These are phyloP conservation scores for Cordyceps javanica DNA, from an alignment of 2,329 filamentous ascomycete genomes.

Conservation along the genomic window DNA sequence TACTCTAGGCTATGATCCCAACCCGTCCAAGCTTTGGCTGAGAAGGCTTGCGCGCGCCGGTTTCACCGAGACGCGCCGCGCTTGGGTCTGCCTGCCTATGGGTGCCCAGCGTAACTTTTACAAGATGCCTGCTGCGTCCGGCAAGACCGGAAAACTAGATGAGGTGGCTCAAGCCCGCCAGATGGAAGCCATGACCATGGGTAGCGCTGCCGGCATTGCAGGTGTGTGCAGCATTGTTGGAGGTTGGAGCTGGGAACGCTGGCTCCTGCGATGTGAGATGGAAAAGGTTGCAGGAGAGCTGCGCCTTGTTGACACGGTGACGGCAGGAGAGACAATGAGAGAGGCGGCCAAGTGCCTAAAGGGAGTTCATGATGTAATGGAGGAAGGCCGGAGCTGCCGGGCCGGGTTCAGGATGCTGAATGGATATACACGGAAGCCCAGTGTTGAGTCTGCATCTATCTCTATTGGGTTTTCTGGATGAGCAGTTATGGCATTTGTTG, in stretches of 20 bases:
- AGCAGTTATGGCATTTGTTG: not conserved
- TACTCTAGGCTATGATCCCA: conserved; percentile 83
- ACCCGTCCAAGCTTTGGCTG: conserved; percentile 76
- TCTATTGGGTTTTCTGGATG: conserved; percentile 5
- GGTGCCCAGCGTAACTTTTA: conserved; percentile 41
- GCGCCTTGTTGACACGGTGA: conserved; percentile 47
- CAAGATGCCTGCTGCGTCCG: conserved; percentile 25
- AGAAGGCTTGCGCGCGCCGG: conserved; percentile 66
- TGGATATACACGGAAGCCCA: conserved; percentile 57
- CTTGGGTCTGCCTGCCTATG: conserved; percentile 86
- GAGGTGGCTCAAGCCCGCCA: conserved; percentile 40
- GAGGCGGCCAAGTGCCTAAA: conserved; percentile 56
- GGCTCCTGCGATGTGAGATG: conserved; percentile 81
- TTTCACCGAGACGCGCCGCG: conserved; percentile 74
- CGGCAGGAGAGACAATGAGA: conserved; percentile 42
- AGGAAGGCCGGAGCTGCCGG: conserved; percentile 55
- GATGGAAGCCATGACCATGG: conserved; percentile 57
- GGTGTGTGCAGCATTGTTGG: conserved; percentile 76
- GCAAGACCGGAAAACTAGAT: conserved; percentile 32
- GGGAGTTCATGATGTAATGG: conserved; percentile 53
- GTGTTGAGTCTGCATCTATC: not conserved
- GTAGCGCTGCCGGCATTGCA: conserved; percentile 65
- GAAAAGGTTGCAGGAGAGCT: conserved; percentile 70
- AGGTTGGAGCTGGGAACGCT: conserved; percentile 91
- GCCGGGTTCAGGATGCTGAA: conserved; percentile 56